A percentile compares a stretch with the other conserved stretches of the same genome.
Conservation (phyloP, 2,329 filamentous ascomycete genomes). For the Rhinocladiella similis region DNA sequence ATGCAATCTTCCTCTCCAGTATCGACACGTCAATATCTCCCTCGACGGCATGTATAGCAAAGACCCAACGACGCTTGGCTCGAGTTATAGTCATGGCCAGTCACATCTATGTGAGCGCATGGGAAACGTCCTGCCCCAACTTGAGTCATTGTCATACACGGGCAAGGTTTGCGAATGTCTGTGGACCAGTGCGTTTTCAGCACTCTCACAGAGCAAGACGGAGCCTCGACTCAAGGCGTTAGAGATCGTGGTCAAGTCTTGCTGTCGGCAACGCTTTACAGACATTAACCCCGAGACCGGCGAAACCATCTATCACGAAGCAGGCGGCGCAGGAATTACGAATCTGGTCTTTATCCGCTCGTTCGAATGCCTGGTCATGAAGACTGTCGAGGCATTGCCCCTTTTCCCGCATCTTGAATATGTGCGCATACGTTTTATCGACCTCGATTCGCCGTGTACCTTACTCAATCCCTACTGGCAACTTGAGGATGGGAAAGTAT, state of each 20-base stretch:
- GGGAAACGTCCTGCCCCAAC: constrained; percentile 58
- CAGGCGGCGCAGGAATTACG: constrained; percentile 58
- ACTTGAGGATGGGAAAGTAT: constrained; percentile 60
- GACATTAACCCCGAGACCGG: constrained; percentile 25
- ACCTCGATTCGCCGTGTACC: constrained; percentile 70
- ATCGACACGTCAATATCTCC: constrained; percentile 66
- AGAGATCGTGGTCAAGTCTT: constrained; percentile 73
- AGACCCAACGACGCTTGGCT: constrained; percentile 49
- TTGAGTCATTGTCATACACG: constrained; percentile 71
- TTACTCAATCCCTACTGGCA: constrained; percentile 73
- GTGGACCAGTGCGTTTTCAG: constrained; percentile 59
- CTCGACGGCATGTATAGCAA: constrained; percentile 72
- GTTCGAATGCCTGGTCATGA: constrained; percentile 68
- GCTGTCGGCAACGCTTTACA: constrained; percentile 55
- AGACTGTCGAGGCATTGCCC: constrained; percentile 61
- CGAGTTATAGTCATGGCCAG: constrained; percentile 33
- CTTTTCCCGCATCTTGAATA: constrained; percentile 59
- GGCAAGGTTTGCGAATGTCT: constrained; percentile 70
- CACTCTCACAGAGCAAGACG: constrained; percentile 49
- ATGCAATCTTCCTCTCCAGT: constrained; percentile 55
- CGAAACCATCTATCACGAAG: constrained; percentile 21
- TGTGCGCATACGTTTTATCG: constrained; percentile 72
- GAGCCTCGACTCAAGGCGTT: constrained; percentile 59
- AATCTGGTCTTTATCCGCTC: constrained; percentile 71
- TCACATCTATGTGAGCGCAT: constrained; percentile 67